Evolutionary conservation across 1,284 basidiomycete genomes (phyloP).

Genomic region (Naganishia cerealis): DNA sequence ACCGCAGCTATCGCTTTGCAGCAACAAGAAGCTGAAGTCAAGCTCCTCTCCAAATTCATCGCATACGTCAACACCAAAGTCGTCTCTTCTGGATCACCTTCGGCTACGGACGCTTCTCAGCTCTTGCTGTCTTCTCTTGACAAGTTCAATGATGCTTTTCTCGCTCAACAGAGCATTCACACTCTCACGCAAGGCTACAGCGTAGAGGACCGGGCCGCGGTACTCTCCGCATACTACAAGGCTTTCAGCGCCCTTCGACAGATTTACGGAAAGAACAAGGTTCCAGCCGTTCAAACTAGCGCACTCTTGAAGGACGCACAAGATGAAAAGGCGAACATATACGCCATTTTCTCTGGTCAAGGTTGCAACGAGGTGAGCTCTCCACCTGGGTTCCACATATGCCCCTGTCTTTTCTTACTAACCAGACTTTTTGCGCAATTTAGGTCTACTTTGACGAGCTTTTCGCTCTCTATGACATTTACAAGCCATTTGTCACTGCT

Average conservation of each 20-base stretch:
- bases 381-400: neutral
- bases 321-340: slow-evolving; percentile 73
- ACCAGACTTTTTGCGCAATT: neutral
- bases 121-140: slow-evolving; percentile 72
- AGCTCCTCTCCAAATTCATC: slow-evolving; percentile 77
- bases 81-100: slow-evolving; percentile 59
- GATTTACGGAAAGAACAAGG: slow-evolving; percentile 58
- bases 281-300: slow-evolving; percentile 67
- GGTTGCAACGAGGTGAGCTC: slow-evolving; percentile 79
- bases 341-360: slow-evolving; percentile 96
- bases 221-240: slow-evolving; percentile 77
- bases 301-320: slow-evolving; percentile 73
- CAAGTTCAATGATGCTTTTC: slow-evolving; percentile 75
- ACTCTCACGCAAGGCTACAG: slow-evolving; percentile 74
- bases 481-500: slow-evolving; percentile 76
- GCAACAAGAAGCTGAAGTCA: slow-evolving; percentile 63
- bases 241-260: slow-evolving; percentile 73
- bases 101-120: slow-evolving; percentile 62
- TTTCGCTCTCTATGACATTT: slow-evolving; percentile 84
- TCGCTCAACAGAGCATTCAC: slow-evolving; percentile 68
- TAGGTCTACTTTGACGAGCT: slow-evolving; percentile 92
- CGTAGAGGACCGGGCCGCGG: slow-evolving; percentile 69
- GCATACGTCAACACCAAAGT: slow-evolving; percentile 68
- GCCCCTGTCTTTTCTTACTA: slow-evolving; percentile 36
- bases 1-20: slow-evolving; percentile 39